Conservation (phyloP, 768 basidiomycete species). For the Auricularia sp. region DNA sequence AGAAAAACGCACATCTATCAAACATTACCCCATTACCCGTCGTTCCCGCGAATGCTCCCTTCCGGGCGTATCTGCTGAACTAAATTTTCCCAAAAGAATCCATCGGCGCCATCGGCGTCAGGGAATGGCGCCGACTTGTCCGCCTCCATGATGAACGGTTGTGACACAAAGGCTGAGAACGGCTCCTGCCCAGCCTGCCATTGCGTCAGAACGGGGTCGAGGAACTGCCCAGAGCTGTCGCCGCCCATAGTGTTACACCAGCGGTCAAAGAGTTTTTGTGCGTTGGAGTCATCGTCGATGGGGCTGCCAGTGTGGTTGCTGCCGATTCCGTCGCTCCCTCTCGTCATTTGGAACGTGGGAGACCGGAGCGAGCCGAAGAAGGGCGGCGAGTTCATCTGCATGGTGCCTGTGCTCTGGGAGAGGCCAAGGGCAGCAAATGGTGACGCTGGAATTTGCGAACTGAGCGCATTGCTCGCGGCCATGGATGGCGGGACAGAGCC, state of each 20-base stretch:
- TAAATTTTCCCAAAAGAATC: slow-evolving; percentile 72
- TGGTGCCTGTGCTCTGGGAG: not conserved
- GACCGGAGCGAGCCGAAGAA: slow-evolving; percentile 5
- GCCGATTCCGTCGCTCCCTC: slow-evolving; percentile 44
- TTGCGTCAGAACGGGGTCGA: slow-evolving; percentile 40
- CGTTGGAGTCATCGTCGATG: slow-evolving; percentile 62
- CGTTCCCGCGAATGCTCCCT: not conserved
- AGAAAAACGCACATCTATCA: not conserved
- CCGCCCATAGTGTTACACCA: slow-evolving; percentile 54
- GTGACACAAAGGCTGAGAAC: slow-evolving; percentile 1
- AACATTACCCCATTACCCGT: not conserved
- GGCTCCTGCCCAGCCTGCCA: slow-evolving; percentile 46
- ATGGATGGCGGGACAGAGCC: slow-evolving; percentile 3
- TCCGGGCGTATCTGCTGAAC: slow-evolving; percentile 40
- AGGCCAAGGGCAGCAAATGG: not conserved
- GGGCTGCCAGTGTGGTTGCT: slow-evolving; percentile 54
- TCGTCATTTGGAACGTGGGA: slow-evolving; percentile 46
- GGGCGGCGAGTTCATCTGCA: slow-evolving; percentile 6
- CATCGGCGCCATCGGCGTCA: slow-evolving; percentile 53
- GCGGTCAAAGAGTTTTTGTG: slow-evolving; percentile 71
- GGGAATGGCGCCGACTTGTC: slow-evolving; percentile 21
- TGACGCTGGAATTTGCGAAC: slow-evolving; percentile 6
- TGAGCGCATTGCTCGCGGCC: slow-evolving; percentile 17
- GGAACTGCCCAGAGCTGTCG: slow-evolving; percentile 6
- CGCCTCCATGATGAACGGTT: slow-evolving; percentile 5